These are phyloP conservation scores for Candida cerambycidarum DNA, from an alignment of 805 yeast genomes.

Conservation along the genomic window DNA sequence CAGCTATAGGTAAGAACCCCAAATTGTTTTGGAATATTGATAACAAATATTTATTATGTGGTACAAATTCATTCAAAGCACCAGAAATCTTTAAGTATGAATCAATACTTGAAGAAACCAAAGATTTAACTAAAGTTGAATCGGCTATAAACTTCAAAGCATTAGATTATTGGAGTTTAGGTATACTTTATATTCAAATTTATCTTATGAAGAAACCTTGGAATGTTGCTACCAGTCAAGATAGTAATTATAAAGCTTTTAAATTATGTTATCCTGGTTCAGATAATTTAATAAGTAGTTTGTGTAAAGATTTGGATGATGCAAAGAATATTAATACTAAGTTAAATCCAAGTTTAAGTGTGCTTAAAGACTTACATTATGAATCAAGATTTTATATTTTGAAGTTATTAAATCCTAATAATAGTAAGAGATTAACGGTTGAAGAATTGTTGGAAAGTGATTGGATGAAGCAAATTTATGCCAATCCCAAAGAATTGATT, in stretches of 20 bases:
- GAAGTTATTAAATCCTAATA: constrained; percentile 34
- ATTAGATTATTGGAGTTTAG: constrained; percentile 52
- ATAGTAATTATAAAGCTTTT: constrained; percentile 22
- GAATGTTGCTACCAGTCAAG: constrained; percentile 37
- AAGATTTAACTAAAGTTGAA: constrained; percentile 10
- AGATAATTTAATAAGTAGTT: constrained; percentile 19
- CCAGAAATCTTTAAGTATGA: constrained; percentile 47
- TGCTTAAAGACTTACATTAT: constrained; percentile 38
- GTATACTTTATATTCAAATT: constrained; percentile 48
- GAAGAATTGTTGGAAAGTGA: constrained; percentile 28
- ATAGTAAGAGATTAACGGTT: constrained; percentile 22
- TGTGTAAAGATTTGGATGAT: constrained; percentile 28
- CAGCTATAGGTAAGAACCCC: constrained; percentile 6
- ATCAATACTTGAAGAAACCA: constrained; percentile 12
- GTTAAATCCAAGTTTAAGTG: constrained; percentile 31
- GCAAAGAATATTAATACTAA: constrained; percentile 14
- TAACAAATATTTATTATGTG: constrained; percentile 28
- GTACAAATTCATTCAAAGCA: constrained; percentile 55
- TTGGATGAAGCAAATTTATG: constrained; percentile 42
- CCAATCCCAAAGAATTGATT: constrained; percentile 36
- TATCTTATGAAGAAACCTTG: constrained; percentile 49
- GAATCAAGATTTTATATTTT: constrained; percentile 35
- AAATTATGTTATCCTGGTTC: constrained; percentile 27
- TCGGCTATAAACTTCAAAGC: constrained; percentile 14
- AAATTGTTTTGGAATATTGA: constrained; percentile 17